A percentile compares a stretch with the other conserved stretches of the same genome.
Conservation (phyloP, 441 rosid species). For the Viola pubescens region DNA sequence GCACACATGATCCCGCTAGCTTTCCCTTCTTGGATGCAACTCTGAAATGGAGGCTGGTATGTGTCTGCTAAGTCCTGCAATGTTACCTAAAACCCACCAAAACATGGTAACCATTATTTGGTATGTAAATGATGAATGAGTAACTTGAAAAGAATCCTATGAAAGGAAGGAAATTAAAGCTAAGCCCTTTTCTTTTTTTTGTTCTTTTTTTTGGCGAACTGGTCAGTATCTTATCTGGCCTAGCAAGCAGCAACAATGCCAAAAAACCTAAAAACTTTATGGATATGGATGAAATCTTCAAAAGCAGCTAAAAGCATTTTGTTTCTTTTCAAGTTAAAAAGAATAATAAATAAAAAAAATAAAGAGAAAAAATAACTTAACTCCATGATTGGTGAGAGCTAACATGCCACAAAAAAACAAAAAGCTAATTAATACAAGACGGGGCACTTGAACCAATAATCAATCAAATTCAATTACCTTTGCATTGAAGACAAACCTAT, state of each 20-base stretch:
- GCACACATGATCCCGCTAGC: constrained; percentile 92
- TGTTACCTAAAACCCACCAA: constrained; percentile 38
- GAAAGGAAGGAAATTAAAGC: neutral
- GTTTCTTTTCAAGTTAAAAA: too few relatives aligned
- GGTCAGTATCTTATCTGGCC: too few relatives aligned
- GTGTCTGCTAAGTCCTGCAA: constrained; percentile 75
- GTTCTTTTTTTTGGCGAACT: neutral
- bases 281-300: too few relatives aligned
- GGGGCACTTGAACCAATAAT: neutral
- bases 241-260: too few relatives aligned
- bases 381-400: too few relatives aligned
- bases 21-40: constrained; percentile 57
- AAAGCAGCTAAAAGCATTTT: too few relatives aligned
- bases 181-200: neutral
- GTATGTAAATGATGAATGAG: neutral
- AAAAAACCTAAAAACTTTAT: too few relatives aligned
- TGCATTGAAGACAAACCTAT: constrained; percentile 62
- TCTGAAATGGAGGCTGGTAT: constrained; percentile 80
- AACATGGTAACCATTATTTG: too few relatives aligned
- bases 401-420: too few relatives aligned
- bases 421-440: neutral
- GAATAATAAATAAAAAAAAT: too few relatives aligned
- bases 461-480: constrained; percentile 26
- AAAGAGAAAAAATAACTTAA: too few relatives aligned
- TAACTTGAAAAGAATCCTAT: neutral